Base-by-base conservation (phyloP, 2,329 filamentous ascomycete genomes). In the Ceratocystis harringtonii region DNA sequence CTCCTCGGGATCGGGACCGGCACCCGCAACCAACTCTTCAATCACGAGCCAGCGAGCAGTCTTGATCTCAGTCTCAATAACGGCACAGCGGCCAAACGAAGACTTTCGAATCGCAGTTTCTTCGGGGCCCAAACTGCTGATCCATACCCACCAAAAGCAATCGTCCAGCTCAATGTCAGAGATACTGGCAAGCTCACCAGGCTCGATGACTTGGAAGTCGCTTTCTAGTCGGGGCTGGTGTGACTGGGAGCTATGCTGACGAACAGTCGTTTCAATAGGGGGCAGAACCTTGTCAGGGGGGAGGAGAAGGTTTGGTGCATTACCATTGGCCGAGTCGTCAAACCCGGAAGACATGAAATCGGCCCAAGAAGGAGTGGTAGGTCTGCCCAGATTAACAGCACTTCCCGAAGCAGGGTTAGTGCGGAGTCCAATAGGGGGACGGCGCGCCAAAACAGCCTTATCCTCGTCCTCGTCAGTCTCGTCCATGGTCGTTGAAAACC, bases 141-240 rank as follows among this genome's bases (percentile, higher is more conserved):
- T 97, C 94, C 94, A 99, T 3, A 97, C 94, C 92, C 94, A 97
- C 94, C 94, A 99, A 75, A 99, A 99, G 1, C 91, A 88, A 73
- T 97, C 92, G 71, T 99, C 94, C 4, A 99, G 80, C 68, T 94
- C 87, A 66, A 97, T 83, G 45, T 82, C 82, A 28, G 84, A 88
- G 72, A 99, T 96, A 73, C 91, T 97, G 36, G 94, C 94, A 66
- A 99, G 81, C 79, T 99, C 94, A 63, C 91, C 94, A 0, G 92
- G 94, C 69, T 96, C 91, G 0, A 96, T 79, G 50, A 84, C 79
- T 25, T 45, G 61, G 28, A 76, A 76, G 64, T 89, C 84, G 15
- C 80, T 81, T 69, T 91, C 86, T n/a, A 90, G 77, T 67, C 85
- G 82, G 55, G 87, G 85, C 65, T 80, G 81, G 73, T 95, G 89